These are phyloP conservation scores for Geotrichum reessii DNA, from an alignment of 1,139 yeast species.

Conservation along the genomic window DNA sequence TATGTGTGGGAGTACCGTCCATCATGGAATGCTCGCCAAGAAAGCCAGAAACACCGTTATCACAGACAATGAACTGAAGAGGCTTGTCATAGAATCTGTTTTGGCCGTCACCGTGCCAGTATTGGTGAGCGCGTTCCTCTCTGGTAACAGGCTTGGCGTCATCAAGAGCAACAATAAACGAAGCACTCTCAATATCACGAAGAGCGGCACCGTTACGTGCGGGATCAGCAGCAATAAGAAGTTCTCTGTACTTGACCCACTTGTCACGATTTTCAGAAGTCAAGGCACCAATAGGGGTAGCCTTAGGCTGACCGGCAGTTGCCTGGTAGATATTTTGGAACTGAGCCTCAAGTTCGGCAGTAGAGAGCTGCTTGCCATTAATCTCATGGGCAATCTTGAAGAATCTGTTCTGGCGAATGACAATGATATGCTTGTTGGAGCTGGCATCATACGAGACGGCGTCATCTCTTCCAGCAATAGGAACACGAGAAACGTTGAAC, in stretches of 20 bases:
- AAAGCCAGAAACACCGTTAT: conserved; percentile 86
- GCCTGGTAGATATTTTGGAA: conserved; percentile 48
- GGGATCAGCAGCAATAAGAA: conserved; percentile 52
- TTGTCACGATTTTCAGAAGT: conserved; percentile 84
- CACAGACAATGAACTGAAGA: conserved; percentile 72
- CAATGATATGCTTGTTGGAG: conserved; percentile 67
- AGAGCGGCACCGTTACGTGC: conserved; percentile 47
- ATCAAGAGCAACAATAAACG: conserved; percentile 80
- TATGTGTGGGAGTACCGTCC: conserved; percentile 97
- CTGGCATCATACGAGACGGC: conserved; percentile 39
- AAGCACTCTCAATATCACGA: conserved; percentile 65
- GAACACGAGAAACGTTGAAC: conserved; percentile 87
- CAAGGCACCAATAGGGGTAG: conserved; percentile 66
- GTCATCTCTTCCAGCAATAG: conserved; percentile 45
- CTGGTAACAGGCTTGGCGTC: conserved; percentile 66
- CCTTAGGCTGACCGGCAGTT: conserved; percentile 42
- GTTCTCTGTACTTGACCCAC: conserved; percentile 60
- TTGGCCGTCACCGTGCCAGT: conserved; percentile 93
- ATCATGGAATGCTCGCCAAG: conserved; percentile 94
- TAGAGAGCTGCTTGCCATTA: conserved; percentile 51
- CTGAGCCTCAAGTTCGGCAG: conserved; percentile 61
- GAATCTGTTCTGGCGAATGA: conserved; percentile 71
- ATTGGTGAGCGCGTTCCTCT: conserved; percentile 78
- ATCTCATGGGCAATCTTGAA: conserved; percentile 63
- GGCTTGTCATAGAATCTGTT: conserved; percentile 94